These are phyloP conservation scores for Umbelopsis vinacea DNA, from an alignment of 192 early-diverging fungal species.

Conservation along the genomic window DNA sequence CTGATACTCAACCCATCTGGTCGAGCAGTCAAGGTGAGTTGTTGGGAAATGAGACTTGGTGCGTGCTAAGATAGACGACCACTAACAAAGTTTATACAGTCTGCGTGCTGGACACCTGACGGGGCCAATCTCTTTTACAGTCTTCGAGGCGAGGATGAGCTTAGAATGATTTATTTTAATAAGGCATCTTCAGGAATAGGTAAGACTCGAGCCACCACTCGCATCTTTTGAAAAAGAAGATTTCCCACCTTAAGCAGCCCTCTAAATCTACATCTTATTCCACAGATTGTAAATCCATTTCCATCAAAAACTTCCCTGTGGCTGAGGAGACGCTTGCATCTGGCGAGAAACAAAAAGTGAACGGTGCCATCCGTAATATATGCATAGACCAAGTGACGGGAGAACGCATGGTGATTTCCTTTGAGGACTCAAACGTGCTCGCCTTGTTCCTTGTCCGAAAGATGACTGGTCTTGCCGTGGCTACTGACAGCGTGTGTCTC, in stretches of 20 bases:
- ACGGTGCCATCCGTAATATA: slow-evolving; percentile 55
- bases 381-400: slow-evolving; percentile 53
- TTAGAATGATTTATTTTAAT: slow-evolving; percentile 46
- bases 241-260: neutral
- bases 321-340: neutral
- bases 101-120: slow-evolving; percentile 67
- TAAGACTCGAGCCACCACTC: neutral
- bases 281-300: slow-evolving; percentile 20
- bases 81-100: slow-evolving; percentile 8
- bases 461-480: slow-evolving; percentile 32
- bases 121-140: slow-evolving; percentile 58
- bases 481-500: slow-evolving; percentile 36
- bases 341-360: slow-evolving; percentile 27
- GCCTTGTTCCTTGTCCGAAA: slow-evolving; percentile 45
- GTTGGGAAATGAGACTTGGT: no score
- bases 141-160: slow-evolving; percentile 44
- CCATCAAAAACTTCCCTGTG: slow-evolving; percentile 1
- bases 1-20: slow-evolving; percentile 36
- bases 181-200: slow-evolving; percentile 23
- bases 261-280: neutral
- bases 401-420: slow-evolving; percentile 55
- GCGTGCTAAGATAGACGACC: no score
- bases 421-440: slow-evolving; percentile 52
- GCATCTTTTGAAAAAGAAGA: neutral
- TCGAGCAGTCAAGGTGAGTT: slow-evolving; percentile 37